Conservation (phyloP, 345 rosid species). For the Microthlaspi erraticum region DNA sequence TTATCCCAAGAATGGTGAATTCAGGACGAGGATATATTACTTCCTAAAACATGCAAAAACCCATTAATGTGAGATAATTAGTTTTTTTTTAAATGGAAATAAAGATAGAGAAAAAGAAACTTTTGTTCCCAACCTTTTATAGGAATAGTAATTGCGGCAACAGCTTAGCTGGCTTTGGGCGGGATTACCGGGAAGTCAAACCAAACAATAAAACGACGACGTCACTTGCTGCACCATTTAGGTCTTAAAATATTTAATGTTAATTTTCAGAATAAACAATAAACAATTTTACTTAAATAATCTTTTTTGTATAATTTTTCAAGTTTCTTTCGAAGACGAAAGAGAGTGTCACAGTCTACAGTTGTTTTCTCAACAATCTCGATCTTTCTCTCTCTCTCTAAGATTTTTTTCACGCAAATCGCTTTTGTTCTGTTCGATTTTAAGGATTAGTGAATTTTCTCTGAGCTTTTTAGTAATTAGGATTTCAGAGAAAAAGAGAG, state of each 20-base stretch:
- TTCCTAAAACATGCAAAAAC: neutral
- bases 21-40: neutral
- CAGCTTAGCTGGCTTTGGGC: slow-evolving; percentile 33
- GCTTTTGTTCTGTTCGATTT: slow-evolving; percentile 32
- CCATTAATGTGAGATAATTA: neutral
- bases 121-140: slow-evolving; percentile 33
- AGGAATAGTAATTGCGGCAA: slow-evolving; percentile 37
- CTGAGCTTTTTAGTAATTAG: slow-evolving; percentile 40
- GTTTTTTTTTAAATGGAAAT: neutral
- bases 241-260: neutral
- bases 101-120: slow-evolving; percentile 1
- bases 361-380: slow-evolving; percentile 48
- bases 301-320: neutral
- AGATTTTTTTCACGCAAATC: slow-evolving; percentile 22
- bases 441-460: slow-evolving; percentile 28
- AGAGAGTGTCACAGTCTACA: slow-evolving; percentile 42
- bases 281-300: neutral
- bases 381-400: slow-evolving; percentile 30
- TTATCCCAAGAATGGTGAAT: neutral
- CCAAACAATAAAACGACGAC: slow-evolving; percentile 28
- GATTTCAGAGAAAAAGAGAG: slow-evolving; percentile 44
- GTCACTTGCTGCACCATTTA: slow-evolving; percentile 19
- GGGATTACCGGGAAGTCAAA: slow-evolving; percentile 31
- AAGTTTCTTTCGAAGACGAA: slow-evolving; percentile 31
- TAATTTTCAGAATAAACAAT: neutral